Evolutionary conservation across 2,329 filamentous ascomycete genomes (phyloP).

Genomic region (Nannizziopsis barbatae): DNA sequence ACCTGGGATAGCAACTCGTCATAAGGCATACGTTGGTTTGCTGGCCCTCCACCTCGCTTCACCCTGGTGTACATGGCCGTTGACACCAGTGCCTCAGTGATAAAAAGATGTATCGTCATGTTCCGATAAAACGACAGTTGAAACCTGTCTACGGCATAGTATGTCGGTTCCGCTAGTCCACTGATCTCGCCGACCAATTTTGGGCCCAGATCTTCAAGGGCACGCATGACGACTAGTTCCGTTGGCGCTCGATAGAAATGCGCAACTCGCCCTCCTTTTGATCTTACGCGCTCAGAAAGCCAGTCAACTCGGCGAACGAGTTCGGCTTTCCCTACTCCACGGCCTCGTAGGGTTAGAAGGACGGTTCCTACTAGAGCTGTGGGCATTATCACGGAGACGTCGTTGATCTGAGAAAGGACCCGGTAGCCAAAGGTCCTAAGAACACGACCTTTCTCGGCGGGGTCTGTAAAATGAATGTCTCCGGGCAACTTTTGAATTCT

Average conservation of each 20-base stretch:
- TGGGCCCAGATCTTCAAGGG: constrained; percentile 80
- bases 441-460: constrained; percentile 55
- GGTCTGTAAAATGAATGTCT: constrained; percentile 30
- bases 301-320: constrained; percentile 79
- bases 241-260: constrained; percentile 79
- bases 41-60: constrained; percentile 78
- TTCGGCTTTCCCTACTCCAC: constrained; percentile 80
- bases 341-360: constrained; percentile 75
- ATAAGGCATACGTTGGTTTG: constrained; percentile 68
- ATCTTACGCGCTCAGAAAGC: constrained; percentile 69
- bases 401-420: constrained; percentile 87
- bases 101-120: constrained; percentile 98
- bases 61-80: constrained; percentile 82
- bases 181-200: constrained; percentile 72
- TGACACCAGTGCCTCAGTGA: constrained; percentile 81
- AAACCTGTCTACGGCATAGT: constrained; percentile 89
- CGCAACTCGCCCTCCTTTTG: constrained; percentile 82
- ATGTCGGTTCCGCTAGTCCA: constrained; percentile 79
- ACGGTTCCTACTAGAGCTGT: constrained; percentile 93
- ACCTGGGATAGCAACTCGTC: constrained; percentile 65
- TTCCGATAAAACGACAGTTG: constrained; percentile 97
- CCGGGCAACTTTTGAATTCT: constrained; percentile 39
- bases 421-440: constrained; percentile 82
- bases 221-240: constrained; percentile 72
- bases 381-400: constrained; percentile 94